A percentile compares a stretch with the other conserved stretches of the same genome.
Conservation (phyloP, 129 eudicot species). For the Kitagawia praeruptora region DNA sequence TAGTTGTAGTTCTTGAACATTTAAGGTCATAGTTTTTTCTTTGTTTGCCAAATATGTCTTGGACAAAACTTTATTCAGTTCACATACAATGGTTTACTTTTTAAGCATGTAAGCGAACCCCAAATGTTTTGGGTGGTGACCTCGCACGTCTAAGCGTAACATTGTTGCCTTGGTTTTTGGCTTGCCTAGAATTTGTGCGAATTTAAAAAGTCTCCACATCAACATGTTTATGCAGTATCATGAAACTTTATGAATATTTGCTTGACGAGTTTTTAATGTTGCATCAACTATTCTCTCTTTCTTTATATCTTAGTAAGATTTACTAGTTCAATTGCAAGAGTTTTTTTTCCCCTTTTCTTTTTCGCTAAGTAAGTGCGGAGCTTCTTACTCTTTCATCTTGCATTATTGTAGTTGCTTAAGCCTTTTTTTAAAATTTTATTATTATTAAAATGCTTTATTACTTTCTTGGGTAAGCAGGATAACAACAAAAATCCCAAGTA, state of each 20-base stretch:
- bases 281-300: neutral
- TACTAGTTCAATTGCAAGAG: neutral
- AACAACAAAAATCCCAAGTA: slow-evolving; percentile 64
- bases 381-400: neutral
- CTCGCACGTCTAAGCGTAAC: neutral
- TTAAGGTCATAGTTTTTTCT: neutral
- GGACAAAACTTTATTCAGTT: neutral
- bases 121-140: neutral
- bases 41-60: neutral
- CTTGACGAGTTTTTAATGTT: neutral
- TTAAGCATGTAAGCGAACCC: neutral
- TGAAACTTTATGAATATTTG: neutral
- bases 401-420: neutral
- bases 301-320: neutral
- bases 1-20: neutral
- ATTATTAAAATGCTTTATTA: neutral
- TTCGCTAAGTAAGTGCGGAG: neutral
- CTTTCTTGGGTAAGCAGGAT: slow-evolving; percentile 48
- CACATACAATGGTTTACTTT: neutral
- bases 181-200: neutral
- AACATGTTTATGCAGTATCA: neutral
- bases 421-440: neutral
- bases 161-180: neutral
- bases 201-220: neutral
- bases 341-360: too few species aligned